These are phyloP conservation scores for Papiliotrema laurentii DNA, from an alignment of 1,284 basidiomycete species.

Conservation along the genomic window DNA sequence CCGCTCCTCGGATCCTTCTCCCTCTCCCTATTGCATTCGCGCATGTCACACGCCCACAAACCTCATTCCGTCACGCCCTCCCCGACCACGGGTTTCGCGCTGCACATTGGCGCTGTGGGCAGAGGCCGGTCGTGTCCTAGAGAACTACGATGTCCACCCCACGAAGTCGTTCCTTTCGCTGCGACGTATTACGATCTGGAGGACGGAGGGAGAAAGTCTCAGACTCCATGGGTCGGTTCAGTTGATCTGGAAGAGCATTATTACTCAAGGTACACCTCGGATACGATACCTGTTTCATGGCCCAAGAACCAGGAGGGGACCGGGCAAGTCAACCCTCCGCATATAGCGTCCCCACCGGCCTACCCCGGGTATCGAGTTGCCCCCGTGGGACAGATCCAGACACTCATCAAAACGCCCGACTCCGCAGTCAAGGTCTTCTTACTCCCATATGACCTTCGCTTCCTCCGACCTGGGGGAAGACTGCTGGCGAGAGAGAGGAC, in stretches of 20 bases:
- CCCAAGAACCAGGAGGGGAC: not conserved
- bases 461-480: constrained; percentile 38
- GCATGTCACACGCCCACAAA: constrained; percentile 36
- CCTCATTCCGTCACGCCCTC: constrained; percentile 20
- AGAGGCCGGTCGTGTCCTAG: constrained; percentile 26
- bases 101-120: constrained; percentile 26
- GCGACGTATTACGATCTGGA: constrained; percentile 44
- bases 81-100: constrained; percentile 18
- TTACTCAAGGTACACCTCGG: constrained; percentile 12
- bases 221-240: constrained; percentile 44
- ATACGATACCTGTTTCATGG: not conserved
- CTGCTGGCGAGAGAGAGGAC: constrained; percentile 42
- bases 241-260: constrained; percentile 42
- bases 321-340: not conserved
- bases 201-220: constrained; percentile 17
- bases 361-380: constrained; percentile 54
- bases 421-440: constrained; percentile 52
- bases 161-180: constrained; percentile 34
- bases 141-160: constrained; percentile 28
- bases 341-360: constrained; percentile 25
- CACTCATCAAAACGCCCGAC: constrained; percentile 51
- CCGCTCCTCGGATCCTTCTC: constrained; percentile 40
- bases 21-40: constrained; percentile 38
- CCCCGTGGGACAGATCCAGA: constrained; percentile 52
- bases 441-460: constrained; percentile 52